Evolutionary conservation across 176 grass and related monocot species (phyloP).

Genomic region (Cenchrus purpureus): DNA sequence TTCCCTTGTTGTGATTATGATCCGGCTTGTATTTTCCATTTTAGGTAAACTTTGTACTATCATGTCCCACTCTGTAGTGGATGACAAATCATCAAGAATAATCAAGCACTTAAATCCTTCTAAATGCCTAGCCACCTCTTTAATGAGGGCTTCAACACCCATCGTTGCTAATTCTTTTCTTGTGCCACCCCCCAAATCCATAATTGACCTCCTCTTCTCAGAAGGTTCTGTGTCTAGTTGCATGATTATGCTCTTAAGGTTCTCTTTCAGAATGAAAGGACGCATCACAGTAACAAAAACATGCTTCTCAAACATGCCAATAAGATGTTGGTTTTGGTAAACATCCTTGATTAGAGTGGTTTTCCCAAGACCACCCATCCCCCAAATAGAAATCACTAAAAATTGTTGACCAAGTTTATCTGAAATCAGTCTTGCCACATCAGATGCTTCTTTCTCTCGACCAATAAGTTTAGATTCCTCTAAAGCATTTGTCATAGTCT

Average conservation of each 20-base stretch:
- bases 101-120: neutral
- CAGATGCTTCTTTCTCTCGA: neutral
- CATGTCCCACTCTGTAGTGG: neutral
- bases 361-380: neutral
- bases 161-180: too few relatives aligned
- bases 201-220: too few relatives aligned
- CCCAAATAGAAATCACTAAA: constrained; percentile 2
- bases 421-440: too few relatives aligned
- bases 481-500: neutral
- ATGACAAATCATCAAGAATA: constrained; percentile 29
- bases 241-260: neutral
- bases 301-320: neutral
- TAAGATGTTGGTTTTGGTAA: neutral
- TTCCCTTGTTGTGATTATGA: constrained; percentile 38
- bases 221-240: too few relatives aligned
- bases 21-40: neutral
- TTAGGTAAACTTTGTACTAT: neutral
- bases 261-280: neutral
- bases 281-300: constrained; percentile 29
- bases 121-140: neutral
- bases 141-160: accelerated
- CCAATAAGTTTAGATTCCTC: constrained; percentile 9
- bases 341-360: constrained; percentile 34
- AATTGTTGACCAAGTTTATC: too few relatives aligned
- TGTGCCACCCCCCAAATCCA: too few relatives aligned